phyloP scores from a whole-genome alignment of 1,284 basidiomycete genomes.

The Ceratobasidium sp. region DNA sequence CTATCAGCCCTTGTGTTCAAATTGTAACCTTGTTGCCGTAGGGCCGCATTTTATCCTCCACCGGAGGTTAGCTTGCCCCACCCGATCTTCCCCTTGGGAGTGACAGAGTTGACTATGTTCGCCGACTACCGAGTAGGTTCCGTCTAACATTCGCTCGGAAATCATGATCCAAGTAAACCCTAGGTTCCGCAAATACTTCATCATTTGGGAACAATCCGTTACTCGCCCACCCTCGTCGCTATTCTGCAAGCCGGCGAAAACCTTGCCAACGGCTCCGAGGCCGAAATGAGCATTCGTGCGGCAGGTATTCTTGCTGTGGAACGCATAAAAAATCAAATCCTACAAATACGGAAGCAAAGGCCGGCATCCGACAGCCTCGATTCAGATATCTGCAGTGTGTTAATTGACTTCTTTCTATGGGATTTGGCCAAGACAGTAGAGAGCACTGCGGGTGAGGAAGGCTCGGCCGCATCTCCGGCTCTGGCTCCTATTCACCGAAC shows the following conservation, averaged over 20 bases:
- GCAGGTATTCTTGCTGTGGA: conserved; percentile 81
- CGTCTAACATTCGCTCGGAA: too few relatives aligned
- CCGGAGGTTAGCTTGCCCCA: conserved; percentile 53
- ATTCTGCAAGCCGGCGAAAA: conserved; percentile 56
- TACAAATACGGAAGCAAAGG: conserved; percentile 54
- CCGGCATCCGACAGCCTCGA: conserved; percentile 43
- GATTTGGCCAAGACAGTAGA: conserved; percentile 81
- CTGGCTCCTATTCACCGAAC: conserved; percentile 63
- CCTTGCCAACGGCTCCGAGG: conserved; percentile 62
- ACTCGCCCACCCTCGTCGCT: conserved; percentile 63
- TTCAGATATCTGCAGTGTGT: conserved; percentile 68
- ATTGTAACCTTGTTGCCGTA: conserved; percentile 4
- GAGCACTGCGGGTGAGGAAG: conserved; percentile 56
- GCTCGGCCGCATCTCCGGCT: conserved; percentile 61
- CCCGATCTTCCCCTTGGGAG: conserved; percentile 72
- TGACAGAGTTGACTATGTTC: conserved; percentile 80
- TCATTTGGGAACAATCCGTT: conserved; percentile 73
- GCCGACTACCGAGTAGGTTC: conserved; percentile 76
- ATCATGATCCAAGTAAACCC: background rate
- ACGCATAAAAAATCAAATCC: conserved; percentile 57
- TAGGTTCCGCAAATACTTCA: conserved; percentile 78
- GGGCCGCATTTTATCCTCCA: conserved; percentile 56
- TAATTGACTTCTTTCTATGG: conserved; percentile 88
- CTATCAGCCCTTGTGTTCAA: too few relatives aligned
- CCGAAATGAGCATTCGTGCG: conserved; percentile 75